Base-by-base conservation (phyloP, 495 filamentous ascomycete genomes). In the Acidiella bohemica region DNA sequence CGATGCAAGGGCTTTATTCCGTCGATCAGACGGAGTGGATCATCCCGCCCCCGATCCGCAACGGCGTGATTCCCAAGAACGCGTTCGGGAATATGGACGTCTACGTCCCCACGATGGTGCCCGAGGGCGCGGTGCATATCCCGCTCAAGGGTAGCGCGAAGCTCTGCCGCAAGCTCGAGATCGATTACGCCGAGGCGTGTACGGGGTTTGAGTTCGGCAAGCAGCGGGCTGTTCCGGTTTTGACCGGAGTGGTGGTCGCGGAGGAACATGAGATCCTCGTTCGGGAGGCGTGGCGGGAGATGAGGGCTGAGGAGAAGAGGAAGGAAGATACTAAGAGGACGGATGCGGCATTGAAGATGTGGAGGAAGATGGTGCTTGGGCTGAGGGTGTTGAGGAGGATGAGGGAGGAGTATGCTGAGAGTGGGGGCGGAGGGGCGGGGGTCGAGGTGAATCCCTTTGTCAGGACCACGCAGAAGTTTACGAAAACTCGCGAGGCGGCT, bases 31-130 rank as follows among this genome's bases (percentile, higher is more conserved):
- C 88, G 0, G 80, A 87, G 36, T 94, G 80, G 70, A 93, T 94
- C 55, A 83, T 90, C 44, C 85, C 90, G 1, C 78, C 81, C 12
- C 85, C 86, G 4, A 81, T 82, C 53, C 47, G 69, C 27, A 71
- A 93, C 51, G 92, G 90, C 3, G 64, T 78, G 5, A 94, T 99
- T 37, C 92, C 88, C 4, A 88, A 84, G 59, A 99, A 99, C 53
- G 75, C 78, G 26, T 99, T 85, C 53, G 87, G 88, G 6, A 99
- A 99, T 56, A 95, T 95, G 46, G 92, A 99, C 60, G 76, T 93
- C 47, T 99, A 87, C 54, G 86, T 81, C 2, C 78, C 84, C 32
- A 83, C 78, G 39, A 96, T 99, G 88, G 78, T 94, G 13, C 90
- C 90, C 1, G 51, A 65, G 30, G 90, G 76, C 1, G 86, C 88